These are phyloP conservation scores for Candida andamanensis DNA, from an alignment of 805 yeast species.

Conservation along the genomic window DNA sequence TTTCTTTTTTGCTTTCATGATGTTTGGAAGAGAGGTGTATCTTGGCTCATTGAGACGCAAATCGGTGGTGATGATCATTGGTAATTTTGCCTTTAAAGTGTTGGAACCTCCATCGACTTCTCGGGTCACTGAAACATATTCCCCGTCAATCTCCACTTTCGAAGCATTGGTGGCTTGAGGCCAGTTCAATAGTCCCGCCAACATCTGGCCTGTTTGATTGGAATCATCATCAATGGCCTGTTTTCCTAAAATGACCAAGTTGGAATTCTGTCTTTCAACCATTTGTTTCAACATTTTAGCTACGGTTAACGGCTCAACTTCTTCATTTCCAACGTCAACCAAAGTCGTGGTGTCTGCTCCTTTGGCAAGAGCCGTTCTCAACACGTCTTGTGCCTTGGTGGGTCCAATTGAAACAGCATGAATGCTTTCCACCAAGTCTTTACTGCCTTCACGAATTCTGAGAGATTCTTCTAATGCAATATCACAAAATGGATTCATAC, in stretches of 20 bases:
- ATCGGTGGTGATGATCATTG: conserved; percentile 87
- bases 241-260: conserved; percentile 86
- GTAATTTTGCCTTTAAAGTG: conserved; percentile 69
- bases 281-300: conserved; percentile 78
- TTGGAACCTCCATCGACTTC: conserved; percentile 97
- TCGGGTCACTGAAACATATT: conserved; percentile 67
- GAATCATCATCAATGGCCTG: conserved; percentile 96
- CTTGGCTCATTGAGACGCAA: conserved; percentile 92
- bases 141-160: conserved; percentile 61
- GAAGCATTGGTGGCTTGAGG: conserved; percentile 96
- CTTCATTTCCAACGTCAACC: conserved; percentile 67
- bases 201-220: conserved; percentile 94
- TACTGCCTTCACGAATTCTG: conserved; percentile 62
- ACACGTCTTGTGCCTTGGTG: conserved; percentile 76
- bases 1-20: conserved; percentile 98
- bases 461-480: conserved; percentile 96
- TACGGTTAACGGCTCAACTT: conserved; percentile 81
- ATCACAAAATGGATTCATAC: conserved; percentile 96
- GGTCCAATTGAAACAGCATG: conserved; percentile 94
- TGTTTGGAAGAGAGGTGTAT: conserved; percentile 90
- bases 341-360: conserved; percentile 88
- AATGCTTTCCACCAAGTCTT: conserved; percentile 65
- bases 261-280: conserved; percentile 64
- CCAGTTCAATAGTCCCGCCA: conserved; percentile 91
- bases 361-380: conserved; percentile 88